These are phyloP conservation scores for Irineochytrium annulatum DNA, from an alignment of 192 early-diverging fungal species.

Conservation along the genomic window DNA sequence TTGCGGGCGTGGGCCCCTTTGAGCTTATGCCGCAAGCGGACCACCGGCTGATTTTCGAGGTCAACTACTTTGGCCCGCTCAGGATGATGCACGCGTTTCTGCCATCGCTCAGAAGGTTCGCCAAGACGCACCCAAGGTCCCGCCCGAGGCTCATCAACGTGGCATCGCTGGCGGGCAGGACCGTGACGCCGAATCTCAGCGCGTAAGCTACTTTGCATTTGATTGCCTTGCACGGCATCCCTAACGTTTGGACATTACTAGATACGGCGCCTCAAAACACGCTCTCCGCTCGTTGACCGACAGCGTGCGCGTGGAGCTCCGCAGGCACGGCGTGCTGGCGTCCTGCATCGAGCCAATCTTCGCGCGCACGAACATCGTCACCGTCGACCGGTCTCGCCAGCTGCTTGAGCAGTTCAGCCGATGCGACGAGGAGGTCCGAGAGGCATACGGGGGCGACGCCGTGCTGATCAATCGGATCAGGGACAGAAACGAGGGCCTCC, in stretches of 20 bases:
- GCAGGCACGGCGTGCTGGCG: conserved; percentile 43
- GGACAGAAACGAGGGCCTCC: too few relatives aligned
- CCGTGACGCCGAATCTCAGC: conserved; percentile 4
- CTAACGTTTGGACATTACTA: too few relatives aligned
- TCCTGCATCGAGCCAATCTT: conserved; percentile 31
- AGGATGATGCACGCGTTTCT: conserved; percentile 27
- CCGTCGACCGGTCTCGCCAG: neutral
- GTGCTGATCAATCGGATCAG: neutral
- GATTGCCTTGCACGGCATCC: conserved; percentile 33
- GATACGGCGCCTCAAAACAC: conserved; percentile 44
- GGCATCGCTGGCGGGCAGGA: conserved; percentile 24
- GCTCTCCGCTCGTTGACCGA: conserved; percentile 42
- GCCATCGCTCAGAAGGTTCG: conserved; percentile 18
- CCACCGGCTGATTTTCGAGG: conserved; percentile 22
- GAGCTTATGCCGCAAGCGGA: conserved; percentile 10
- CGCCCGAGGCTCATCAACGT: conserved; percentile 33
- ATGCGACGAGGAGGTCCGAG: neutral
- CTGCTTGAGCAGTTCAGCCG: neutral
- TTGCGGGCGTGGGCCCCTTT: conserved; percentile 11
- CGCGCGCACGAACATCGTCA: conserved; percentile 5
- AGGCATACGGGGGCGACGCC: neutral
- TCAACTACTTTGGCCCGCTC: conserved; percentile 32
- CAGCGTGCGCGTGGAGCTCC: conserved; percentile 40
- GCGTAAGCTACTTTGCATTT: conserved; percentile 46
- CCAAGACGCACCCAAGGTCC: neutral